Evolutionary conservation across 2,329 filamentous ascomycete genomes (phyloP).

Genomic region (Colletotrichum euphorbiae): DNA sequence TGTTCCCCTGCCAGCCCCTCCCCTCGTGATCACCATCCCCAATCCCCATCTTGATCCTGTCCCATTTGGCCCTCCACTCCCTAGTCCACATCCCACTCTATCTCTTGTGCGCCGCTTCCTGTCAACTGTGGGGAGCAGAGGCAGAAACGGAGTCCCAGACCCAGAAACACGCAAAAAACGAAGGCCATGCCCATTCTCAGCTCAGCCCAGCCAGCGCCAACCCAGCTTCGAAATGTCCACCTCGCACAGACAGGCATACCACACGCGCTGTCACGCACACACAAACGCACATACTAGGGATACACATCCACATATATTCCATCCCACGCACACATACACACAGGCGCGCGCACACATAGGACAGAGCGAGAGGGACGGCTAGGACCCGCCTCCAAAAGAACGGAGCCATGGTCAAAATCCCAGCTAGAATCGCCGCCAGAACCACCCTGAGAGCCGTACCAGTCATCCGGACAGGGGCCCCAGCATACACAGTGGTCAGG

Average conservation of each 20-base stretch:
- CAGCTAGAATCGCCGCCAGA: constrained; percentile 13
- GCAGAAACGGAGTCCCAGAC: constrained; percentile 8
- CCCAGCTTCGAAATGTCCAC: constrained; percentile 11
- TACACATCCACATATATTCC: constrained; percentile 4
- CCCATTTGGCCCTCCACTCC: constrained; percentile 38
- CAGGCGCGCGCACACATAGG: not conserved
- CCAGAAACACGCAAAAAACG: constrained; percentile 17
- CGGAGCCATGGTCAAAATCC: constrained; percentile 5
- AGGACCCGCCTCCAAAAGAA: not conserved
- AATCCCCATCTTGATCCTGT: constrained; percentile 34
- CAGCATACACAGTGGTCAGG: constrained; percentile 30
- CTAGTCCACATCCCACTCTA: constrained; percentile 38
- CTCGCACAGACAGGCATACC: not conserved
- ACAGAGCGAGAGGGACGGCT: constrained; percentile 2
- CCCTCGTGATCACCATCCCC: not conserved
- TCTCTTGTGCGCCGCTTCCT: constrained; percentile 36
- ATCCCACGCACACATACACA: constrained; percentile 22
- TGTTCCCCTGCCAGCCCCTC: constrained; percentile 3
- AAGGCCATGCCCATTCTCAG: constrained; percentile 21
- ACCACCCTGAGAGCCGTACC: constrained; percentile 19
- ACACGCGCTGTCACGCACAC: not conserved
- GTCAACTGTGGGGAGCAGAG: constrained; percentile 33
- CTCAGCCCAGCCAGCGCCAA: constrained; percentile 20
- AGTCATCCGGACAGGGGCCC: constrained; percentile 33
- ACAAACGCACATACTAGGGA: too few relatives aligned